A percentile compares a stretch with the other conserved stretches of the same genome.
Evolutionary conservation across 768 basidiomycete genomes (phyloP).

Genomic region (Boletus vinaceobasis): DNA sequence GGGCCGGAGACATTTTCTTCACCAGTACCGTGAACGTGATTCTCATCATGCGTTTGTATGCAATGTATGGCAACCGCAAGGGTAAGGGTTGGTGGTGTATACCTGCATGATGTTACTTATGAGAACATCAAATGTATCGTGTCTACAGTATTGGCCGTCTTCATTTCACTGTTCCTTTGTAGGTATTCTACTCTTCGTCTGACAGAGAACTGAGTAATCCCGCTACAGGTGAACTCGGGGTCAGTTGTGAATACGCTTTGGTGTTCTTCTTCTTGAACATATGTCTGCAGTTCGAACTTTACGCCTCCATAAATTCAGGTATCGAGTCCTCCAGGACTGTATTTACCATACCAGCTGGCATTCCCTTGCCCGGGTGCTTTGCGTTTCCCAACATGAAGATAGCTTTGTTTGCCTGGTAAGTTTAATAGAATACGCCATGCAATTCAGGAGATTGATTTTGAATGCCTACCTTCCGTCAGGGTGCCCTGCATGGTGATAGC

Average conservation of each 20-base stretch:
- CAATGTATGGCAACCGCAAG: slow-evolving; percentile 1
- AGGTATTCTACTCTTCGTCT: not conserved
- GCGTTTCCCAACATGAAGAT: not conserved
- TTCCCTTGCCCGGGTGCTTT: not conserved
- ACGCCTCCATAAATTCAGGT: not conserved
- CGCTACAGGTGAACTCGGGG: slow-evolving; percentile 1
- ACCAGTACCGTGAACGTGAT: slow-evolving; percentile 1
- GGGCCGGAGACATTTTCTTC: slow-evolving; percentile 4
- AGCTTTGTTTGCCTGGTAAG: not conserved
- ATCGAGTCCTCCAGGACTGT: not conserved
- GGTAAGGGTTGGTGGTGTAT: not conserved
- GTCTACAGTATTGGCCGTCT: not conserved
- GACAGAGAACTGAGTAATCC: not conserved
- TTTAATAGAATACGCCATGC: not conserved
- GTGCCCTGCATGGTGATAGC: slow-evolving; percentile 5
- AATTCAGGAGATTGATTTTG: not conserved
- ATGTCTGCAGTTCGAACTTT: slow-evolving; percentile 2
- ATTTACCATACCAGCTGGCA: not conserved
- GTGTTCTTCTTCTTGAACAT: not conserved
- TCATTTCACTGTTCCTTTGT: not conserved
- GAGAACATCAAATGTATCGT: not conserved
- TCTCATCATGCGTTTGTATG: slow-evolving; percentile 2
- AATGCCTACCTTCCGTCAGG: not conserved
- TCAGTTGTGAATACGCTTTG: not conserved
- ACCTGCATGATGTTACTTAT: not conserved